phyloP scores from a whole-genome alignment of 352 stramenopile species.

The Phytophthora citricola region DNA sequence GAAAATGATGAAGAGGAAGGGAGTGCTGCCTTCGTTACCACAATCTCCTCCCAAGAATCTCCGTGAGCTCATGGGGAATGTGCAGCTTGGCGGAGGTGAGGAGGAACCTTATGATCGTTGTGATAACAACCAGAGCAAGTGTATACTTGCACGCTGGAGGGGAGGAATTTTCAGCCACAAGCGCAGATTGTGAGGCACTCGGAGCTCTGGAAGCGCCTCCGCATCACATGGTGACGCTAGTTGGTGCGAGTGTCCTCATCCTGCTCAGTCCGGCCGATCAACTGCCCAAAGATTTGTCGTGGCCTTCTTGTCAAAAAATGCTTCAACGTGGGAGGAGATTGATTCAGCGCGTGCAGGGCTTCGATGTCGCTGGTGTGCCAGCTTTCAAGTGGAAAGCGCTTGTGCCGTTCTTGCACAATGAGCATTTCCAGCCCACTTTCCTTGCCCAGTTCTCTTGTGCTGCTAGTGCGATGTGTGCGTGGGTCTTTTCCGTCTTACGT shows the following conservation, averaged over 20 bases:
- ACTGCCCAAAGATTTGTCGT: slow-evolving; percentile 77
- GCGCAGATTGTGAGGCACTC: slow-evolving; percentile 59
- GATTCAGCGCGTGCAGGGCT: slow-evolving; percentile 50
- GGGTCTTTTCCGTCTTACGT: slow-evolving; percentile 58
- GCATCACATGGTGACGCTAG: slow-evolving; percentile 68
- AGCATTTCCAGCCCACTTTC: slow-evolving; percentile 73
- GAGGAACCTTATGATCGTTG: slow-evolving; percentile 11
- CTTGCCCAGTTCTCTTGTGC: slow-evolving; percentile 57
- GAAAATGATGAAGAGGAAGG: slow-evolving; percentile 78
- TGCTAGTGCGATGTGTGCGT: slow-evolving; percentile 68
- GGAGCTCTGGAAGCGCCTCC: slow-evolving; percentile 48
- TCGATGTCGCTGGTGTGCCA: slow-evolving; percentile 51
- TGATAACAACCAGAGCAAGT: slow-evolving; percentile 22
- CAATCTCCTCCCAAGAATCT: slow-evolving; percentile 70
- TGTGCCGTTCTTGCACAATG: slow-evolving; percentile 72
- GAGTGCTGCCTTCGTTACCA: slow-evolving; percentile 62
- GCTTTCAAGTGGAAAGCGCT: slow-evolving; percentile 82
- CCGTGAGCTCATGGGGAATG: slow-evolving; percentile 60
- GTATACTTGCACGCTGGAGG: slow-evolving; percentile 41
- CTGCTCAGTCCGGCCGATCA: slow-evolving; percentile 73
- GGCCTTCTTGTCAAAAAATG: slow-evolving; percentile 72
- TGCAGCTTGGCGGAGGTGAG: slow-evolving; percentile 37
- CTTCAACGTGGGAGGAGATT: slow-evolving; percentile 55
- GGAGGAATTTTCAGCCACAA: slow-evolving; percentile 47
- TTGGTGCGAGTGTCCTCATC: slow-evolving; percentile 71